Evolutionary conservation across 176 grass and related monocot genomes (phyloP), one percentile per base, ranked within the genome.

Genomic region (Aegilops bicornis): DNA sequence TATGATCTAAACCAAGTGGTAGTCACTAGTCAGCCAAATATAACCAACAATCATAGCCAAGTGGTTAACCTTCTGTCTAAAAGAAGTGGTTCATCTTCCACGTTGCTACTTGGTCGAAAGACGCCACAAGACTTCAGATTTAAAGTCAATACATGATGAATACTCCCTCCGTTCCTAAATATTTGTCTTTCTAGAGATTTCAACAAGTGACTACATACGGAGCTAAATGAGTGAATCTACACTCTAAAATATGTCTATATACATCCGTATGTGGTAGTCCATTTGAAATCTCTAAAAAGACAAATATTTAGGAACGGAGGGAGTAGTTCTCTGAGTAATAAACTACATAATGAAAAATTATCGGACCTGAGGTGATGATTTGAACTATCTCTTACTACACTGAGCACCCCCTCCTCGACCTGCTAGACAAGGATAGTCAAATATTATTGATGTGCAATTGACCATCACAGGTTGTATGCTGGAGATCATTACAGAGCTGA

Each of bases 361-460:
- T 47, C 62, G 1, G 68, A 83, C 86, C 86, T 83, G 58, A 76
- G 7, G 3, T 35, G 35, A 62, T 13, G 45, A 50, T 82, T 58
- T 87, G 79, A 77, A 68, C 47, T 23, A 14, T 25, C 45, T 45
- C 20, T 22, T 2, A 11, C 37, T 60, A 78, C 64, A 71, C 36
- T 43, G 30, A 56, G 64, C 27, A 50, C 52, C 23, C 4, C 54
- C 8, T 63, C 10, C 1, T 54, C 42, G 36, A 22, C 6, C 87
- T 88, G 80, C 20, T 40, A 48, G 20, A 61, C 8, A 83, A 66
- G 3, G 14, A 67, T 23, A 77, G 6, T 10, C 33, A 63, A 15
- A 73, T 79, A 78, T 67, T 47, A 79, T 30, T 69, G 2, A 27
- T 31, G 4, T 61, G 1, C n/a, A 42, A 47, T 36, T 61, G 64